A percentile compares a stretch with the other conserved stretches of the same genome.
These are phyloP conservation scores for Botrytis sinoallii DNA, from an alignment of 2,329 filamentous ascomycete species.

Conservation along the genomic window DNA sequence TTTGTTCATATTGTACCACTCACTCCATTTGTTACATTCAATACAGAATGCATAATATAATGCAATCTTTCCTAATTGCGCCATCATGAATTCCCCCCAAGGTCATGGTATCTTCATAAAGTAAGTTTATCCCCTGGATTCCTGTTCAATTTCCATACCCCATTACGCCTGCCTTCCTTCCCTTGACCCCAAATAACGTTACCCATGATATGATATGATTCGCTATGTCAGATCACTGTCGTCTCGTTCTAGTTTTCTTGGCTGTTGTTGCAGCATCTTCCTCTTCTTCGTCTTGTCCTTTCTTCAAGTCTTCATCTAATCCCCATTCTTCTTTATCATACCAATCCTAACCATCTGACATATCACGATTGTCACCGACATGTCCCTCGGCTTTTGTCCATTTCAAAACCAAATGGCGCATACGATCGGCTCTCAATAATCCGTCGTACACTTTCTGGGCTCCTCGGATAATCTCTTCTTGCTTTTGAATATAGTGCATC, in stretches of 20 bases:
- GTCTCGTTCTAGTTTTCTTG: conserved; percentile 48
- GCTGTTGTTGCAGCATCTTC: conserved; percentile 57
- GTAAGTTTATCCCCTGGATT: conserved; percentile 1
- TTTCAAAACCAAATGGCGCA: conserved; percentile 66
- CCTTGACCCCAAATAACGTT: not conserved
- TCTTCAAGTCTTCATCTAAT: conserved; percentile 70
- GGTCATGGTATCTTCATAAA: conserved; percentile 16
- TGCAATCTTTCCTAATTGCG: conserved; percentile 13
- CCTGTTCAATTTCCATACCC: conserved; percentile 15
- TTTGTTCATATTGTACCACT: not conserved
- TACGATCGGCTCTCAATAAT: conserved; percentile 67
- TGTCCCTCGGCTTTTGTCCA: conserved; percentile 80
- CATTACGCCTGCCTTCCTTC: conserved; percentile 11
- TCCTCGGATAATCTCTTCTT: conserved; percentile 76
- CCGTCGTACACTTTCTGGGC: conserved; percentile 66
- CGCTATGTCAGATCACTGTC: conserved; percentile 32
- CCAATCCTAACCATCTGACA: conserved; percentile 89
- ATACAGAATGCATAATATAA: conserved; percentile 13
- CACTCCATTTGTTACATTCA: conserved; percentile 3
- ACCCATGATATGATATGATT: not conserved
- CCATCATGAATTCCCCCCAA: conserved; percentile 7
- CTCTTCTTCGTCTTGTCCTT: conserved; percentile 79
- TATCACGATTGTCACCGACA: conserved; percentile 58
- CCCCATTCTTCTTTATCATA: conserved; percentile 81
- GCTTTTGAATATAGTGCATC: conserved; percentile 77